Conservation (phyloP, 805 yeast species). For the Blastobotrys peoriensis region DNA sequence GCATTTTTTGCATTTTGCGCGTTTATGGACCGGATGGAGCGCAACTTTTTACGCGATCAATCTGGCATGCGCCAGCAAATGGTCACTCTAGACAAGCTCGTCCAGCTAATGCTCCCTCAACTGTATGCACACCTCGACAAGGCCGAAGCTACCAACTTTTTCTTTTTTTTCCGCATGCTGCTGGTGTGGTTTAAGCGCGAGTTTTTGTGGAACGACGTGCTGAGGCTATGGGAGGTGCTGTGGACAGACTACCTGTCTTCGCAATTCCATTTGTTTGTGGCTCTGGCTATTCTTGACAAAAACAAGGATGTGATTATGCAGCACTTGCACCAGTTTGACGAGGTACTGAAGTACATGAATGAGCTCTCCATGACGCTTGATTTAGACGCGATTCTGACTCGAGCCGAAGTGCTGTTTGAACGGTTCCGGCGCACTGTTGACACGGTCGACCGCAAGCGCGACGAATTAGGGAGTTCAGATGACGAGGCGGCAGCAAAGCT, state of each 20-base stretch:
- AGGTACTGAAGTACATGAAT: conserved; percentile 86
- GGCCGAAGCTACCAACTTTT: conserved; percentile 84
- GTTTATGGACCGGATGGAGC: conserved; percentile 92
- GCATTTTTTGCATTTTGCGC: conserved; percentile 85
- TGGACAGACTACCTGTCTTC: conserved; percentile 85
- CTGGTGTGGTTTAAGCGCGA: conserved; percentile 95
- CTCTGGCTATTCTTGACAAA: conserved; percentile 83
- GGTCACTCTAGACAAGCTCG: conserved; percentile 72
- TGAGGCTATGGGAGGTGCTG: conserved; percentile 84
- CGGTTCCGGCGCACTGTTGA: conserved; percentile 75
- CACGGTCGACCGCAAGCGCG: conserved; percentile 50
- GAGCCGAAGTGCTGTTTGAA: conserved; percentile 78
- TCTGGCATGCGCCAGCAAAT: conserved; percentile 90
- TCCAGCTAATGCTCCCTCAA: conserved; percentile 85
- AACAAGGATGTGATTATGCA: conserved; percentile 72
- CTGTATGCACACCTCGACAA: conserved; percentile 75
- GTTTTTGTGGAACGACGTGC: conserved; percentile 68
- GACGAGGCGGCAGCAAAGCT: conserved; percentile 14
- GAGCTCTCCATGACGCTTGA: conserved; percentile 75
- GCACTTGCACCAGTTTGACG: conserved; percentile 76
- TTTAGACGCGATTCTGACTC: conserved; percentile 67
- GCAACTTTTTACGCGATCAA: conserved; percentile 87
- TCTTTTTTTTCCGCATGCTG: conserved; percentile 92
- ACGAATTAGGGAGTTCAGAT: conserved; percentile 20
- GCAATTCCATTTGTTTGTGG: conserved; percentile 83